phyloP scores from a whole-genome alignment of 1,139 yeast species.

The Yamadazyma atlantica region DNA sequence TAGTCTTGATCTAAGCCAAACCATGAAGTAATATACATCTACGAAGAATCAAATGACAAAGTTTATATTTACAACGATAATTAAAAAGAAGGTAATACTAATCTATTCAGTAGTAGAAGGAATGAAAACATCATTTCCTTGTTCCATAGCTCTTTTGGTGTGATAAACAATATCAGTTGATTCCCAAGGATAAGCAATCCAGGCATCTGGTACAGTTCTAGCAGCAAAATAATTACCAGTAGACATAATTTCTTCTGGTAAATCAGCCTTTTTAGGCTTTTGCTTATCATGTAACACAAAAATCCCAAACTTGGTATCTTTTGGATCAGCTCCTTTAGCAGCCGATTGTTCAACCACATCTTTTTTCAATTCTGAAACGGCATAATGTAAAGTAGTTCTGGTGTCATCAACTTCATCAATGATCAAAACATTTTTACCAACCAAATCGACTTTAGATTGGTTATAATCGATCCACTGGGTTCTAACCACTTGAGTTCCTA shows the following conservation, averaged over 20 bases:
- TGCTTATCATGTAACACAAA: constrained; percentile 92
- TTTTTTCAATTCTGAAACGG: constrained; percentile 80
- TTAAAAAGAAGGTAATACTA: too few relatives aligned
- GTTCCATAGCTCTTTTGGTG: constrained; percentile 75
- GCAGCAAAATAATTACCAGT: constrained; percentile 85
- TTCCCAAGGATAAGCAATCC: constrained; percentile 99
- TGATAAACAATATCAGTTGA: constrained; percentile 86
- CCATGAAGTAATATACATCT: too few relatives aligned
- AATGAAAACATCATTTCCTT: constrained; percentile 56
- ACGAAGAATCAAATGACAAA: too few relatives aligned
- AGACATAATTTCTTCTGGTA: constrained; percentile 62
- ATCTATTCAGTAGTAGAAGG: constrained; percentile 30
- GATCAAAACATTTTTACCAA: constrained; percentile 79
- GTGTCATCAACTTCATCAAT: constrained; percentile 97
- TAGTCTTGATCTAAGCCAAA: too few relatives aligned
- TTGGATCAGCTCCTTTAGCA: constrained; percentile 47
- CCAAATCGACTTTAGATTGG: constrained; percentile 60
- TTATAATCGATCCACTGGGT: constrained; percentile 95
- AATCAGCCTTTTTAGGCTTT: constrained; percentile 82
- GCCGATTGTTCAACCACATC: constrained; percentile 65
- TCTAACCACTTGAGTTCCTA: constrained; percentile 85
- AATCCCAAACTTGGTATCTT: constrained; percentile 74
- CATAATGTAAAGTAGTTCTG: constrained; percentile 91
- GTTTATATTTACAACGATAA: too few relatives aligned
- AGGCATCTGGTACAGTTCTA: constrained; percentile 82